Percentiles rank a stretch among this genome's conserved stretches.
Conservation (phyloP, 306 rosid species). For the Lathyrus aphaca region DNA sequence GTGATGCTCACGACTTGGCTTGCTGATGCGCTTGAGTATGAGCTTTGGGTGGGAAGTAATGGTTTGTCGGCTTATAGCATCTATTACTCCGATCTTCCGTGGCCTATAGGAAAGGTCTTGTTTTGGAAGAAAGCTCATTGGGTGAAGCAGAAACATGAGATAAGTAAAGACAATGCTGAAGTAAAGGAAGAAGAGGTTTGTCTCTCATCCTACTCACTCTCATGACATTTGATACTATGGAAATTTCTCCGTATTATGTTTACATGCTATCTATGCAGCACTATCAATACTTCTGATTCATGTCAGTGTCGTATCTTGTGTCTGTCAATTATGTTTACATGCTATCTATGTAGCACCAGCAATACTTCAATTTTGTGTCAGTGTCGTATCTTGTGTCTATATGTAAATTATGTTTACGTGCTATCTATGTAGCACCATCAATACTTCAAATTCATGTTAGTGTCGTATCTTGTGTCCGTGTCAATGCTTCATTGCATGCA, state of each 20-base stretch:
- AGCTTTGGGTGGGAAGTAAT: constrained; percentile 80
- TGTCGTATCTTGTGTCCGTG: neutral
- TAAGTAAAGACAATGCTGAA: constrained; percentile 62
- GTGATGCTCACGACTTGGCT: constrained; percentile 85
- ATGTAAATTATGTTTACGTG: neutral
- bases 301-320: too few relatives aligned
- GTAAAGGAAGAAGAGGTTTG: constrained; percentile 75
- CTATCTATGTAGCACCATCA: neutral
- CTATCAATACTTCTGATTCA: too few relatives aligned
- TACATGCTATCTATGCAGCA: neutral
- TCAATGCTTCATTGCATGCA: neutral
- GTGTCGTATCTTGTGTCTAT: too few relatives aligned
- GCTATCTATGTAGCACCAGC: neutral
- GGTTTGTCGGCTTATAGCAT: constrained; percentile 56
- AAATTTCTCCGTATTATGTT: neutral
- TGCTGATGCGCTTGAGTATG: constrained; percentile 82
- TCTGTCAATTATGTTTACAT: too few relatives aligned
- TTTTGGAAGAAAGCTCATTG: constrained; percentile 55
- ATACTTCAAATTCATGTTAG: neutral
- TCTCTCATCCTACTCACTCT: constrained; percentile 23
- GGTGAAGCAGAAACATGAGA: constrained; percentile 71
- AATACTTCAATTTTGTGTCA: too few relatives aligned
- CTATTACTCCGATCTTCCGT: constrained; percentile 83
- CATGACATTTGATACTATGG: neutral
- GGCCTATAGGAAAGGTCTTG: constrained; percentile 81